These are phyloP conservation scores for Alternaria sp. DNA, from an alignment of 2,329 filamentous ascomycete genomes.

Conservation along the genomic window DNA sequence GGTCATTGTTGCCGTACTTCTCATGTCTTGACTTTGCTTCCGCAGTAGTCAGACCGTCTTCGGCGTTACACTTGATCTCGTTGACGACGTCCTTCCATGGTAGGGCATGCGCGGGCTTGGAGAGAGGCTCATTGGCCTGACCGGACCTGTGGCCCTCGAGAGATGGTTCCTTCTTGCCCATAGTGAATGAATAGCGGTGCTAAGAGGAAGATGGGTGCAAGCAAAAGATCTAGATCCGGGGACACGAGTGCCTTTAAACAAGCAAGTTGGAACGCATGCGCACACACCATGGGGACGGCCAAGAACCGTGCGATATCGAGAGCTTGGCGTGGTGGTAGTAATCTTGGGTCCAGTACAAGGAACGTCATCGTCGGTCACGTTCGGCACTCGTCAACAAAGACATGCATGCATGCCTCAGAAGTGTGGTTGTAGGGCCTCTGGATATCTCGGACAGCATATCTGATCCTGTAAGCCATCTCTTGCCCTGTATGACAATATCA, in stretches of 20 bases:
- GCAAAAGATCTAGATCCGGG: constrained; percentile 44
- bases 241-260: constrained; percentile 41
- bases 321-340: constrained; percentile 38
- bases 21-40: constrained; percentile 59
- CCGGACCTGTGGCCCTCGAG: constrained; percentile 54
- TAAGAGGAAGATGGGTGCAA: constrained; percentile 33
- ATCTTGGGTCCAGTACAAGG: constrained; percentile 36
- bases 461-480: neutral
- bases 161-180: constrained; percentile 50
- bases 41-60: constrained; percentile 69
- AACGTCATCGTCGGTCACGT: constrained; percentile 37
- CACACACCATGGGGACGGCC: constrained; percentile 37
- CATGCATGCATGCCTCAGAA: constrained; percentile 21
- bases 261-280: constrained; percentile 26
- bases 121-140: constrained; percentile 63
- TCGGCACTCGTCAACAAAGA: constrained; percentile 26
- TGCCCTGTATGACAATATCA: neutral
- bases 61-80: constrained; percentile 68
- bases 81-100: constrained; percentile 61
- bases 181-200: constrained; percentile 35
- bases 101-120: constrained; percentile 69
- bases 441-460: constrained; percentile 14
- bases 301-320: constrained; percentile 37
- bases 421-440: constrained; percentile 12
- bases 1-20: constrained; percentile 72